Base-by-base conservation (phyloP, 345 rosid species). In the Salix caprea region DNA sequence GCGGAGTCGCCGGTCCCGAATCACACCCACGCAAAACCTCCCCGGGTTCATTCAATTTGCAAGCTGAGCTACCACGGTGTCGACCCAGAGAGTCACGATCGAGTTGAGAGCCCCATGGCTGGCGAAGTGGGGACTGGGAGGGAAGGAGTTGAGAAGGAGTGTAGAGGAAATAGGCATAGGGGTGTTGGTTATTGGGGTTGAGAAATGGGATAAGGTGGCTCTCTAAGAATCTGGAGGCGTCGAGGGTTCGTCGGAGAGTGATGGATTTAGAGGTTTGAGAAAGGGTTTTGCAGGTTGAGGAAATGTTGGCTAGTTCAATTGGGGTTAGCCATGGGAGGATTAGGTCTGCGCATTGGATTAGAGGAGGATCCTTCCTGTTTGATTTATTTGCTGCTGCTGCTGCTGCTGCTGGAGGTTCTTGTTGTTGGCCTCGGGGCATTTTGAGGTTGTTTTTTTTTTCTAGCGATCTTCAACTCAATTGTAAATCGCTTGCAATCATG, bases 181-280 rank as follows among this genome's bases (percentile, higher is more conserved):
- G 90, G 42, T 65, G 80, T 12, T 9, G n/a, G 69, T 26, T 12
- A n/a, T 16, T 1, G 60, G 84, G 9, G 81, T 87, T 87, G 81
- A 21, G 71, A 76, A 93, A 93, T 26, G 93, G 90, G 72, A 92
- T 40, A 1, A 90, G 84, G 64, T 77, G 44, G 79, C 14, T 80
- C 83, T 93, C 99, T 12, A 87, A 70, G 69, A 87, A 89, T 32
- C 92, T 83, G 50, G 97, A 66, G 37, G 94, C 96, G 84, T 96
- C 91, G 28, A 82, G 82, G 46, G 91, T 86, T 44, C 97, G 94
- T 28, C 26, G 82, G 74, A 66, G 65, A 60, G 87, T 80, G 81
- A 90, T 34, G 73, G 87, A 72, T 72, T 76, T 83, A 71, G 92
- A 80, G 68, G 79, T 13, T 28, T 24, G 77, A 76, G 56, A 56